Evolutionary conservation across 2,329 filamentous ascomycete genomes (phyloP).

Genomic region (Clonostachys byssicola): DNA sequence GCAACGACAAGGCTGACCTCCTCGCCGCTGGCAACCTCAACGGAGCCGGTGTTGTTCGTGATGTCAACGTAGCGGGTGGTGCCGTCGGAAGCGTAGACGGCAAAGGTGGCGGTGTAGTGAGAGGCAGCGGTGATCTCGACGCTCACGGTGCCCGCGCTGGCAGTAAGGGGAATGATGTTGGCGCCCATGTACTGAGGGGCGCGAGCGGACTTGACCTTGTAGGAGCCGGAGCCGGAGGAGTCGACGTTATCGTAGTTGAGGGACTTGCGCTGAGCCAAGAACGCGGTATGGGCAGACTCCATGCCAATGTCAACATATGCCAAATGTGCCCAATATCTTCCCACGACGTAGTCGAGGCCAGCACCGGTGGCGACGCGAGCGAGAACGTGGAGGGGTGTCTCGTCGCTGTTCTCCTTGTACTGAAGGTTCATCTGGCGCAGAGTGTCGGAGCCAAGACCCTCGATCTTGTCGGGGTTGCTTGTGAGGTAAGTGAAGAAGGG

Average conservation of each 20-base stretch:
- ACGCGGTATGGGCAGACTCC: conserved; percentile 28
- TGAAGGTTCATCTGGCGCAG: conserved; percentile 35
- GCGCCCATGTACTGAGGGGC: conserved; percentile 43
- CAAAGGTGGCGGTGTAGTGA: conserved; percentile 35
- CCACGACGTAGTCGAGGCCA: conserved; percentile 33
- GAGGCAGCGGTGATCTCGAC: conserved; percentile 25
- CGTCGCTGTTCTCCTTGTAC: conserved; percentile 38
- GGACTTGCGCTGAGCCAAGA: conserved; percentile 21
- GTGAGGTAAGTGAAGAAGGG: conserved; percentile 43
- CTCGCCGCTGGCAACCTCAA: conserved; percentile 26
- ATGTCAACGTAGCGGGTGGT: conserved; percentile 26
- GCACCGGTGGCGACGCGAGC: conserved; percentile 26
- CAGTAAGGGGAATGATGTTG: conserved; percentile 40
- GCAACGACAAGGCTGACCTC: conserved; percentile 39
- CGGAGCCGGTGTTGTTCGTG: conserved; percentile 16
- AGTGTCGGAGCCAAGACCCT: conserved; percentile 31
- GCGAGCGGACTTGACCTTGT: conserved; percentile 34
- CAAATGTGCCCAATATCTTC: conserved; percentile 47
- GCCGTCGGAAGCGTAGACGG: conserved; percentile 23
- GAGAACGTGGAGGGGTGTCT: conserved; percentile 43
- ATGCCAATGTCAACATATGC: conserved; percentile 46
- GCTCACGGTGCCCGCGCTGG: conserved; percentile 18
- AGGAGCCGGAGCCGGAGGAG: conserved; percentile 23
- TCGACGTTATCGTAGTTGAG: conserved; percentile 39
- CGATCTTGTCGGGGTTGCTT: conserved; percentile 39